Conservation (phyloP, 192 early-diverging fungal genomes). For the Backusella parvicylindrica region DNA sequence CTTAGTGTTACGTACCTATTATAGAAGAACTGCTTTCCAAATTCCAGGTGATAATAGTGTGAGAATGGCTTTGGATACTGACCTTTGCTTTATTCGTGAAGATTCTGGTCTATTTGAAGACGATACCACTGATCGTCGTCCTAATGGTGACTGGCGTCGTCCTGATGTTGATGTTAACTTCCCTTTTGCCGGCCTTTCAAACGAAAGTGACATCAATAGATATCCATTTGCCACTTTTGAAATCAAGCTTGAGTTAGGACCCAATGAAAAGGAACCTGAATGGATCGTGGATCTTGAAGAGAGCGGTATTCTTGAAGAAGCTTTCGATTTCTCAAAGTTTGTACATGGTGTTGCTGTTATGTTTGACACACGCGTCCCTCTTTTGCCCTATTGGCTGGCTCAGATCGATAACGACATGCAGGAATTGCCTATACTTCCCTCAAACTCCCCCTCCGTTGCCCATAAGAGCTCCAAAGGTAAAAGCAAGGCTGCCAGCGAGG, state of each 20-base stretch:
- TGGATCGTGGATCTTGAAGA: conserved; percentile 79
- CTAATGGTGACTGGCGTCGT: conserved; percentile 86
- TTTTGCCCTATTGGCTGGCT: conserved; percentile 62
- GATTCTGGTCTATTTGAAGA: conserved; percentile 57
- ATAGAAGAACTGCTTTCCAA: conserved; percentile 99
- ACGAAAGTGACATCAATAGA: conserved; percentile 74
- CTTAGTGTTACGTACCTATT: conserved; percentile 81
- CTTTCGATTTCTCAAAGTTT: conserved; percentile 84
- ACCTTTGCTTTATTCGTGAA: conserved; percentile 94
- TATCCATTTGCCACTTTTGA: conserved; percentile 97
- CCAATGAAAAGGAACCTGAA: conserved; percentile 59
- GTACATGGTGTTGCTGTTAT: conserved; percentile 78
- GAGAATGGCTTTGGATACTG: conserved; percentile 93
- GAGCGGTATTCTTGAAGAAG: conserved; percentile 71
- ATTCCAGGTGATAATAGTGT: conserved; percentile 93
- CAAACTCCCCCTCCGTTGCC: conserved; percentile 15
- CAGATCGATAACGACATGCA: conserved; percentile 29
- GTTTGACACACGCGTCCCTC: conserved; percentile 55
- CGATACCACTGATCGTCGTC: conserved; percentile 65
- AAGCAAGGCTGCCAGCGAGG: conserved; percentile 9
- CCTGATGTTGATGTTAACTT: conserved; percentile 77
- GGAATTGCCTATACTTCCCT: conserved; percentile 22
- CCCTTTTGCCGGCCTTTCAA: conserved; percentile 75
- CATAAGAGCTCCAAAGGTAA: conserved; percentile 11
- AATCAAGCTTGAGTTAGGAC: conserved; percentile 75